A percentile compares a stretch with the other conserved stretches of the same genome.
Conservation (phyloP, 2,329 filamentous ascomycete species). For the Fusarium virguliforme region DNA sequence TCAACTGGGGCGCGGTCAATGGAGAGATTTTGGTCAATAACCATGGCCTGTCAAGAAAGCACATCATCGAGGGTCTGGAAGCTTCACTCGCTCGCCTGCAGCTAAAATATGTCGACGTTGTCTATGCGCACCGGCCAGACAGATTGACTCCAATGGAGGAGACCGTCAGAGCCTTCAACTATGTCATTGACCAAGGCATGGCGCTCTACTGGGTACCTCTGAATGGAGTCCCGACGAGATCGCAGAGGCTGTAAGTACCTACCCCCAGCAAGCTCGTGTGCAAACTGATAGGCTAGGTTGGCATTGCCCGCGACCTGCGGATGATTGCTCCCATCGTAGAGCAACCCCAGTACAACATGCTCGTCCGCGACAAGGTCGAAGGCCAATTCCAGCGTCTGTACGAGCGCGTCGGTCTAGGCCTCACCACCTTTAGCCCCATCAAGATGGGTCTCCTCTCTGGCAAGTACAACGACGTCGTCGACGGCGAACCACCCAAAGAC, state of each 20-base stretch:
- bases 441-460: slow-evolving; percentile 73
- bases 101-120: slow-evolving; percentile 76
- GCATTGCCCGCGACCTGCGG: slow-evolving; percentile 71
- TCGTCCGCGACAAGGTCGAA: slow-evolving; percentile 75
- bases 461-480: slow-evolving; percentile 74
- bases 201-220: slow-evolving; percentile 77
- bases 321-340: slow-evolving; percentile 77
- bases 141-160: slow-evolving; percentile 79
- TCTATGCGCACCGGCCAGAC: slow-evolving; percentile 80
- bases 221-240: slow-evolving; percentile 81
- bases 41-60: slow-evolving; percentile 76
- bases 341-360: slow-evolving; percentile 78
- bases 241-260: slow-evolving; percentile 65
- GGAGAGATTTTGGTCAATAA: slow-evolving; percentile 77
- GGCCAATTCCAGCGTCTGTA: slow-evolving; percentile 75
- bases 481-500: slow-evolving; percentile 66
- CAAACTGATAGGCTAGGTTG: slow-evolving; percentile 59
- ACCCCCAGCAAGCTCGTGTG: accelerated
- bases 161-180: slow-evolving; percentile 79
- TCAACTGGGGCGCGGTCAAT: slow-evolving; percentile 76
- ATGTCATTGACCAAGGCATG: slow-evolving; percentile 78
- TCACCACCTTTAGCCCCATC: slow-evolving; percentile 76
- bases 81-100: slow-evolving; percentile 71
- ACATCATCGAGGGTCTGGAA: slow-evolving; percentile 72
- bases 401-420: slow-evolving; percentile 70